These are phyloP conservation scores for Diatrype stigma DNA, from an alignment of 2,329 filamentous ascomycete genomes.

Conservation along the genomic window DNA sequence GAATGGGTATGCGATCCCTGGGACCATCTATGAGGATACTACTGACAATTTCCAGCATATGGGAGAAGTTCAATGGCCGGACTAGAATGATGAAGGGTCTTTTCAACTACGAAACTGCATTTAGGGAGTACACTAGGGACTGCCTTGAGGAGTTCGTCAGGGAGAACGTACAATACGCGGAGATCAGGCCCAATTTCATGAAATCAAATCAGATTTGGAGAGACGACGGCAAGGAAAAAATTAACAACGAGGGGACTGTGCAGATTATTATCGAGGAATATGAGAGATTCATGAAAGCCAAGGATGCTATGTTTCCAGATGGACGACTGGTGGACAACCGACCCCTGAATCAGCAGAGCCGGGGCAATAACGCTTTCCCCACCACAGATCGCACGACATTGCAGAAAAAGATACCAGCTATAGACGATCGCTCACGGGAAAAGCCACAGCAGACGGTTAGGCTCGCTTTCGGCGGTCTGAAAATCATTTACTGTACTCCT, in stretches of 20 bases:
- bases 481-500: slow-evolving; percentile 59
- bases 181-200: slow-evolving; percentile 57
- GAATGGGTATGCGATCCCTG: slow-evolving; percentile 41
- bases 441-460: background rate
- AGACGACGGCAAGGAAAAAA: slow-evolving; percentile 40
- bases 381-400: background rate
- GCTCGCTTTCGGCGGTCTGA: slow-evolving; percentile 49
- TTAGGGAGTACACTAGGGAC: slow-evolving; percentile 48
- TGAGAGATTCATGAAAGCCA: slow-evolving; percentile 34
- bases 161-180: slow-evolving; percentile 58
- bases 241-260: slow-evolving; percentile 49
- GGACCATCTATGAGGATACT: background rate
- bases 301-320: slow-evolving; percentile 25
- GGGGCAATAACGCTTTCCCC: slow-evolving; percentile 1
- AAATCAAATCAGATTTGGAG: slow-evolving; percentile 47
- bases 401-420: background rate
- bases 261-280: slow-evolving; percentile 46
- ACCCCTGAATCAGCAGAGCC: slow-evolving; percentile 6
- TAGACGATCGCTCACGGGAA: background rate
- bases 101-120: slow-evolving; percentile 54
- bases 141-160: slow-evolving; percentile 52
- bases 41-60: slow-evolving; percentile 37
- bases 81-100: slow-evolving; percentile 60
- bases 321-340: slow-evolving; percentile 16
- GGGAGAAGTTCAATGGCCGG: slow-evolving; percentile 58